Conservation (phyloP, 768 basidiomycete species). For the Russula vinacea region DNA sequence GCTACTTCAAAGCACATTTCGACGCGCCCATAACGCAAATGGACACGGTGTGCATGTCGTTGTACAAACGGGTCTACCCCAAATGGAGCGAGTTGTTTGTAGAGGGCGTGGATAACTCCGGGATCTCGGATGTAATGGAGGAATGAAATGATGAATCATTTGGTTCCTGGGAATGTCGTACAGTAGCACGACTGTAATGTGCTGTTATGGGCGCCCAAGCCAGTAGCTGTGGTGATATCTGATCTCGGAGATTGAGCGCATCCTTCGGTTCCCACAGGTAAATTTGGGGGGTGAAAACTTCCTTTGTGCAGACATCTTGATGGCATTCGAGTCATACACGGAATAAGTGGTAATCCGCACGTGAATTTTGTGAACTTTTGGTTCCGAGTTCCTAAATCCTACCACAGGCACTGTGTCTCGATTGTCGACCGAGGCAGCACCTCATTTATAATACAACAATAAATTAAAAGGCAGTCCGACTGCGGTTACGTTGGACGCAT, state of each 20-base stretch:
- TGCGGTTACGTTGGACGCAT: no score
- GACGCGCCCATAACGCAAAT: constrained; percentile 92
- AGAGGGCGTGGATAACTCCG: constrained; percentile 10
- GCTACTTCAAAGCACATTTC: constrained; percentile 93
- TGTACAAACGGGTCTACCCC: constrained; percentile 94
- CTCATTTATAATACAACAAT: no score
- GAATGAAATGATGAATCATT: constrained; percentile 20
- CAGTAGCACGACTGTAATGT: not conserved
- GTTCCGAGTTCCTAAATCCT: no score
- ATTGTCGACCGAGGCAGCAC: no score
- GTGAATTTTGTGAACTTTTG: no score
- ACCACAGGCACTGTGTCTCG: no score
- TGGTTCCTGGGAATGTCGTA: not conserved
- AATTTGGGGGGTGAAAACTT: not conserved
- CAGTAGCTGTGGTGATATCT: not conserved
- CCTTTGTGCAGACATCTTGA: no score
- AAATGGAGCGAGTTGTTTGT: constrained; percentile 70
- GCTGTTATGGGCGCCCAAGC: not conserved
- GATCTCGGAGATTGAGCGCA: not conserved
- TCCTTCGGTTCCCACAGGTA: not conserved
- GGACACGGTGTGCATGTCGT: constrained; percentile 93
- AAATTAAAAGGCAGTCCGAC: no score
- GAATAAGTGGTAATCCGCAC: no score
- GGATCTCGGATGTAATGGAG: constrained; percentile 32
- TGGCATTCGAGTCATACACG: no score